Evolutionary conservation across 2,329 filamentous ascomycete species (phyloP).

Genomic region (Aspergillus intermedius): DNA sequence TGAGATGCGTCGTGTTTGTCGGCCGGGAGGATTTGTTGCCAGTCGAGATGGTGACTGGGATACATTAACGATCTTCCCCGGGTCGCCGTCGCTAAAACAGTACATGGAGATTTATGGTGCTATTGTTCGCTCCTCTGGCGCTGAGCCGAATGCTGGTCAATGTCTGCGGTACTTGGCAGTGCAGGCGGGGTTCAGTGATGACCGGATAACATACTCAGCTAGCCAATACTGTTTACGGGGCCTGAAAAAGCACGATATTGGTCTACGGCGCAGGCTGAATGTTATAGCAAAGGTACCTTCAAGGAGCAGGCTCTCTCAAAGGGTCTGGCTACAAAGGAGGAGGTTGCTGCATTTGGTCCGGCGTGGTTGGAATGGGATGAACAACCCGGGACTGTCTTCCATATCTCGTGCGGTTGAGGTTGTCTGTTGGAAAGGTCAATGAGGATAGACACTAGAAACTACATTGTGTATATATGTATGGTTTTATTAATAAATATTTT

Average conservation of each 20-base stretch:
- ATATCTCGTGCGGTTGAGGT: background rate
- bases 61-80: constrained; percentile 24
- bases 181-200: background rate
- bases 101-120: constrained; percentile 22
- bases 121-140: constrained; percentile 23
- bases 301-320: background rate
- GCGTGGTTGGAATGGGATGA: background rate
- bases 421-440: background rate
- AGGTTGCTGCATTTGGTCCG: background rate
- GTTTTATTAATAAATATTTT: no score
- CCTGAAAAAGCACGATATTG: background rate
- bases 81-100: constrained; percentile 15
- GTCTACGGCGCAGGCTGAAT: background rate
- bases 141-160: constrained; percentile 20
- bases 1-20: constrained; percentile 51
- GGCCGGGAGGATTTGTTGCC: constrained; percentile 49
- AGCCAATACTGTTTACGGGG: background rate
- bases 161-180: background rate
- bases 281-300: background rate
- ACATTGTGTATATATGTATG: no score
- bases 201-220: background rate
- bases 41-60: constrained; percentile 33
- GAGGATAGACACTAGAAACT: background rate
- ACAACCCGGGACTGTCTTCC: background rate
- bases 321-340: background rate